Base-by-base conservation (phyloP, 352 stramenopile species). In the Achlya hypogyna region DNA sequence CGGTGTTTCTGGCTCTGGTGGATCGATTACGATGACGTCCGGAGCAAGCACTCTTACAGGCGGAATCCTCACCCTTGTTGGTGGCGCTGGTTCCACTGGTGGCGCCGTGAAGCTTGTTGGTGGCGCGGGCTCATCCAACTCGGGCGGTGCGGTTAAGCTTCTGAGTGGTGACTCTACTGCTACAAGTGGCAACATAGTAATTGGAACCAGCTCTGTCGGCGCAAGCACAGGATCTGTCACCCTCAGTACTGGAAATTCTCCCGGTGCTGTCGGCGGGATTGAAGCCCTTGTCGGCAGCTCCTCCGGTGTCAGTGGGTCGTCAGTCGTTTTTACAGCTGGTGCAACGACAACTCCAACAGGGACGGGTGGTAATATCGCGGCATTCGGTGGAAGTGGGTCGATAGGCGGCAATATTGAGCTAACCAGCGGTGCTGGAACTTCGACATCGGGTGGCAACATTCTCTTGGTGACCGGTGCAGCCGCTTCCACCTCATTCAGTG, bases 361-460 rank as follows among this genome's bases (percentile, higher is more conserved):
- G 12, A 56, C 31, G 2, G 49, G 49, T 31, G 49, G 49, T 9
- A 56, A 31, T 25, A 9, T 9, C 2, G 16, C 8, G 25, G 6
- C 23, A 16, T 31, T 20, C 6, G 8, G 49, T 31, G 49, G 49
- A 8, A 56, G 8, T 56, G 49, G 49, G 16, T 9, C 49, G 4
- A 56, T n/a, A 16, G 49, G 49, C 6, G 49, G 49, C 6, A 59
- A 75, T 38, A 63, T 91, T 35, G 65, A 63, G 0, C 27, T 86
- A 10, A 25, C 73, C 25, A 86, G 79, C 2, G 83, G 83, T 29
- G 78, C 82, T 63, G 81, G 83, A 34, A 53, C 78, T 43, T 78
- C 73, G 49, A 79, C 83, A 16, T 82, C 79, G 4, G 88, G 83
- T 65, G 83, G 83, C 56, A 81, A 91, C 53, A 75, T 87, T 27